Evolutionary conservation across 1,139 yeast genomes (phyloP), one percentile per base, ranked within the genome.

Genomic region (Waltiozyma solani): DNA sequence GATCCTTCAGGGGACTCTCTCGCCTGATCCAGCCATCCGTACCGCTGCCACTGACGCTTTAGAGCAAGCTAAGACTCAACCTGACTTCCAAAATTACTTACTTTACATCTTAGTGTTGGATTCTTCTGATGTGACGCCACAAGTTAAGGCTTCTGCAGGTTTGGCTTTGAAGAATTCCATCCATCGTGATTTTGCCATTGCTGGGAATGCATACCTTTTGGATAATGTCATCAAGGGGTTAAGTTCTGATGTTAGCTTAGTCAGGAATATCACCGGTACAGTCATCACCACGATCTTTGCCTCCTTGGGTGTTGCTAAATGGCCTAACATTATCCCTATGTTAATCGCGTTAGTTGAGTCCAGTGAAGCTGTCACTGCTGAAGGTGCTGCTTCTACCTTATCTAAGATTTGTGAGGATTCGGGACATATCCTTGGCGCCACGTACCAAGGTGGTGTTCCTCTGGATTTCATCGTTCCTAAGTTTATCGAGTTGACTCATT

Each of bases 361-460:
- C 22, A 4, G 15, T 8, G 15, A n/a, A n/a, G 60, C 59, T 21
- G 58, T 60, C 2, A 58, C 69, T 17, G 82, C 78, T 51, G 86
- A 81, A 52, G 83, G 85, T 41, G 86, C 96, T 17, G 74, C 87
- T 63, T 70, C 83, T 48, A 91, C 97, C 0, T 65, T 93, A 44
- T 68, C 79, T 34, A 86, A 89, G 56, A 82, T 91, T 37, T 85
- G 95, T 66, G 97, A 91, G 57, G 97, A 91, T 60, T 72, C 81
- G 21, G 71, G 74, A 22, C 56, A 62, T 31, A 56, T 67, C 19
- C 64, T 85, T 43, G 86, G 81, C 20, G 64, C 63, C 46, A 84
- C 73, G 48, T 73, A 67, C 56, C 71, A 69, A 49, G 87, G 89
- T 12, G 75, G 71, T 51, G 64, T 74, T 46, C 95, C 95, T 0